Evolutionary conservation across 805 yeast genomes (phyloP).

Genomic region (Nakazawaea laoshanensis): DNA sequence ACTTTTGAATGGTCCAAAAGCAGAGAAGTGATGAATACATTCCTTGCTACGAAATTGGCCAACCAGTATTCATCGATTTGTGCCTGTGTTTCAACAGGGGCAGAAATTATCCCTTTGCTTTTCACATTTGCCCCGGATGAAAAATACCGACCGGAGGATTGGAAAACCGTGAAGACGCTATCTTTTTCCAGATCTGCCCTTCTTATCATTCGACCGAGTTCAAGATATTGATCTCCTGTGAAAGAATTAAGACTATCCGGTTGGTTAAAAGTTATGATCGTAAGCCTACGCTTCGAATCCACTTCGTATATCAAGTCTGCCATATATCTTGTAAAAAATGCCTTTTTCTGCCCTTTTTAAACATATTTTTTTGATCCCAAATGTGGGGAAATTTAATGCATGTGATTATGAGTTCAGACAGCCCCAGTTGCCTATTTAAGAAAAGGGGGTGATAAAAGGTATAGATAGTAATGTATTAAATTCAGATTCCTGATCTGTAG

Average conservation of each 20-base stretch:
- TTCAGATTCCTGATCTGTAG: constrained; percentile 68
- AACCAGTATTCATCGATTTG: constrained; percentile 31
- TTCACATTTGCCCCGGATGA: constrained; percentile 80
- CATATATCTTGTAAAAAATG: too few species aligned
- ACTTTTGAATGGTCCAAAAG: constrained; percentile 66
- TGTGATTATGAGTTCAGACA: too few species aligned
- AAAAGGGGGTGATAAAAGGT: too few species aligned
- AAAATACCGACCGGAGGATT: constrained; percentile 67
- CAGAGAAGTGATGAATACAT: constrained; percentile 57
- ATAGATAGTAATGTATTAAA: too few species aligned
- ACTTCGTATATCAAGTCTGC: constrained; percentile 2
- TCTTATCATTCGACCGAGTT: constrained; percentile 49
- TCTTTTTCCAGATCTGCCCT: constrained; percentile 54
- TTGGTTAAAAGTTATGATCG: constrained; percentile 58
- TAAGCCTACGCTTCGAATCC: constrained; percentile 27
- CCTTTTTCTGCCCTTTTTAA: too few species aligned
- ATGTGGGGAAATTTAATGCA: too few species aligned
- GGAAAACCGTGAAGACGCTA: constrained; percentile 58
- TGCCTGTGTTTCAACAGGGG: constrained; percentile 10
- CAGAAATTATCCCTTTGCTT: constrained; percentile 16
- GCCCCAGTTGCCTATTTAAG: too few species aligned
- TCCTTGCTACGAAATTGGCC: constrained; percentile 57
- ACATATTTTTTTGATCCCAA: too few species aligned
- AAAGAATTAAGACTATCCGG: constrained; percentile 62
- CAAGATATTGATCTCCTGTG: constrained; percentile 52